Conservation (phyloP, 192 early-diverging fungal genomes). For the Backusella tarrabulga region DNA sequence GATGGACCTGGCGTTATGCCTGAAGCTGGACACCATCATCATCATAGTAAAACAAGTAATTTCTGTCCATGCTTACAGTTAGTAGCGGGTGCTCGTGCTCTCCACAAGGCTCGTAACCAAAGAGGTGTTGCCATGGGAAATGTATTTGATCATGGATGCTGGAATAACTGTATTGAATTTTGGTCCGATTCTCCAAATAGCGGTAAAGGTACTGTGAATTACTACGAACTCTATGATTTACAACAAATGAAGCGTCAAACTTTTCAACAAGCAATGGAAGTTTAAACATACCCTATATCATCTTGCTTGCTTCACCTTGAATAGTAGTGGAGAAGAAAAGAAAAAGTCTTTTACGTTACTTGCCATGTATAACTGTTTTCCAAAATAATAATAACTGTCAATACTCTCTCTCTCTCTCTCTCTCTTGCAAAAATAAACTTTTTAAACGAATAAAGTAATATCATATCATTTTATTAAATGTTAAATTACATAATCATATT, state of each 20-base stretch:
- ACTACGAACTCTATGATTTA: slow-evolving; percentile 55
- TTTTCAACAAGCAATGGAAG: neutral
- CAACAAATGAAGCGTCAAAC: slow-evolving; percentile 3
- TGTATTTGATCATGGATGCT: slow-evolving; percentile 79
- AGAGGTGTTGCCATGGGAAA: slow-evolving; percentile 40
- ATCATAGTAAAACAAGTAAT: slow-evolving; percentile 29
- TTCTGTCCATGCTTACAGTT: slow-evolving; percentile 31
- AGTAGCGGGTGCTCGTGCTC: slow-evolving; percentile 35
- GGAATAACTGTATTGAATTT: slow-evolving; percentile 85
- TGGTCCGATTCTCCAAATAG: slow-evolving; percentile 63
- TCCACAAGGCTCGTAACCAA: slow-evolving; percentile 33
- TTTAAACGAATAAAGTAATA: neutral
- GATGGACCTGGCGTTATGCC: slow-evolving; percentile 27
- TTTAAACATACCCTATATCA: neutral
- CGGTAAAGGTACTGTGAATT: slow-evolving; percentile 54
- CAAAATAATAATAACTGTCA: neutral
- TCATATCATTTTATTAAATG: neutral
- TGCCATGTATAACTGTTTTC: neutral
- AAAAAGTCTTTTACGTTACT: neutral
- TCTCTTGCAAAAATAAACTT: neutral
- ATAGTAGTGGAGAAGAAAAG: neutral
- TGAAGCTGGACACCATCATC: slow-evolving; percentile 2
- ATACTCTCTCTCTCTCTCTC: neutral
- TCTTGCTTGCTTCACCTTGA: neutral
- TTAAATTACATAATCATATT: neutral